phyloP scores from a whole-genome alignment of 805 yeast species.

The Myxozyma neglecta region DNA sequence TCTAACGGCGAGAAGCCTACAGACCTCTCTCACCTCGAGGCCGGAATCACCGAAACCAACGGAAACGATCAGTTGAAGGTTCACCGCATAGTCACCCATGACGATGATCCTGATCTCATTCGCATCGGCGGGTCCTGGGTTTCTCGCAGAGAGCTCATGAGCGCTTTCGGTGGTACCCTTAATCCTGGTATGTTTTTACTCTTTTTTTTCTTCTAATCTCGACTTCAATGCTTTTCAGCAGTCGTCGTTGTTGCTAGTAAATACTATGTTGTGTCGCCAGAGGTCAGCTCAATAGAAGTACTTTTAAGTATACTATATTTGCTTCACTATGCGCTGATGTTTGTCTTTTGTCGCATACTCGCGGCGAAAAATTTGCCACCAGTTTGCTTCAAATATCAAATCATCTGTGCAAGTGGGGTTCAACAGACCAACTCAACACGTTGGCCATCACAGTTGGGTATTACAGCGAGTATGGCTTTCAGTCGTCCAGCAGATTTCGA shows the following conservation, averaged over 20 bases:
- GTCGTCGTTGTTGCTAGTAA: not conserved
- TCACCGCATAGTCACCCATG: constrained; percentile 16
- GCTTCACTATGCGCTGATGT: too few relatives aligned
- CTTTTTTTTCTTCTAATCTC: not conserved
- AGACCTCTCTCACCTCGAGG: constrained; percentile 16
- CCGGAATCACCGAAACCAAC: not conserved
- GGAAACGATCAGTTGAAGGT: not conserved
- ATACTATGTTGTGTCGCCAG: too few relatives aligned
- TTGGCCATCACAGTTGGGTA: too few relatives aligned
- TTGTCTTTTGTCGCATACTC: too few relatives aligned
- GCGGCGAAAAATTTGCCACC: too few relatives aligned
- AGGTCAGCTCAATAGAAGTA: too few relatives aligned
- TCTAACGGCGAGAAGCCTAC: constrained; percentile 12
- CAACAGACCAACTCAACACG: too few relatives aligned
- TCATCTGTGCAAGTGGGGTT: too few relatives aligned
- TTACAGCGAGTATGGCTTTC: too few relatives aligned
- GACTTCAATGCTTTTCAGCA: not conserved
- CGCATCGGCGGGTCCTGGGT: constrained; percentile 73
- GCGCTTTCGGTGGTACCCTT: constrained; percentile 71
- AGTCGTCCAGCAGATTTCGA: too few relatives aligned
- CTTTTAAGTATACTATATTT: too few relatives aligned
- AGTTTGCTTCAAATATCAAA: too few relatives aligned
- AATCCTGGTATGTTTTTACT: constrained; percentile 54
- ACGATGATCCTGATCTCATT: constrained; percentile 56
- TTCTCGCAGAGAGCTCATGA: constrained; percentile 46